Base-by-base conservation (phyloP, 176 grass and related monocot genomes). In the Cenchrus fungigraminus region DNA sequence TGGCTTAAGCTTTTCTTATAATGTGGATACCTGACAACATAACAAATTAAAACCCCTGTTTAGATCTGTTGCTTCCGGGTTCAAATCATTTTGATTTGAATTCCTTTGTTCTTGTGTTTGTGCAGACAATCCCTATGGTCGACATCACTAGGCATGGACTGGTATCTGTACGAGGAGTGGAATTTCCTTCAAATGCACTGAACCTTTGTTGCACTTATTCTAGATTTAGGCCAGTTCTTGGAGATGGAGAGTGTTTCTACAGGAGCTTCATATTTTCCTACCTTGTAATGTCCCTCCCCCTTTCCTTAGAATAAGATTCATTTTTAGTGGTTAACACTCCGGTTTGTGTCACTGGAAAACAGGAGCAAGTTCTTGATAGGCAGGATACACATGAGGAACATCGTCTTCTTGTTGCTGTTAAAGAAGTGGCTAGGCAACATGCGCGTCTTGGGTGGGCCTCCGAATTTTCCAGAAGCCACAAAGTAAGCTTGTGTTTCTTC, bases 251-350 rank as follows among this genome's bases (percentile, higher is more conserved):
- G 53, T 81, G 87, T 85, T 89, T 89, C 71, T 81, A 89, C 45
- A 81, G 87, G 82, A 85, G 88, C 78, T 89, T 81, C 82, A 85
- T 89, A 76, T 85, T 85, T 89, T 81, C 77, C 15, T 89, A 89
- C 82, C 62, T 85, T 4, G 87, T 85, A 84, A 61, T 85, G 29
- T 52, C 32, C 52, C 15, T 44, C 55, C 42, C 14, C 14, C 64
- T 61, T 69, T 85, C 8, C 17, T 80, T 89, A 40, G 10, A 64
- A 85, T 53, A 81, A 2, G 29, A 85, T 80, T n/a, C 43, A 46
- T 51, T 4, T 76, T 69, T 85, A 61, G 54, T 68, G 34, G 65
- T 61, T 85, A 85, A 85, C 32, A 60, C 20, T 6, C n/a, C 57
- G 62, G 1, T 79, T 68, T 81, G 42, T 34, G 32, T 7, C 6